A percentile compares a stretch with the other conserved stretches of the same genome.
These are phyloP conservation scores for Brassica carinata DNA, from an alignment of 345 rosid genomes.

Conservation along the genomic window DNA sequence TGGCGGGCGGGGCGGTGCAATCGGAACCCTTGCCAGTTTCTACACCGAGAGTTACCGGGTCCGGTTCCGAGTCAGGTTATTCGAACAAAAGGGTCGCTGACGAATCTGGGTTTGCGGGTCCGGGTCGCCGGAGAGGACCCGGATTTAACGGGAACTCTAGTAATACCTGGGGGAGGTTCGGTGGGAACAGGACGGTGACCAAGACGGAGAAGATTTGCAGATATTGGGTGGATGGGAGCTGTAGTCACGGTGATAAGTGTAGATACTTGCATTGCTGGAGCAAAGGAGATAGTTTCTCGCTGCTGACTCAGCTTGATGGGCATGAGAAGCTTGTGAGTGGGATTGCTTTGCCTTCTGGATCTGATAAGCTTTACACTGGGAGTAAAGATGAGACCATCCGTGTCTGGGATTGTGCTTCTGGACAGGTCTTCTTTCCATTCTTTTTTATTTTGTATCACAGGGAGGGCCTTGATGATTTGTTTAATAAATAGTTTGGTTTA, in stretches of 20 bases:
- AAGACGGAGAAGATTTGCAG: slow-evolving; percentile 78
- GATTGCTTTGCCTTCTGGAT: slow-evolving; percentile 82
- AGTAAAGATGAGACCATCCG: slow-evolving; percentile 85
- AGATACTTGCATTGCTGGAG: slow-evolving; percentile 91
- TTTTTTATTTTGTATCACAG: too few species aligned
- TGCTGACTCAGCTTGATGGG: slow-evolving; percentile 88
- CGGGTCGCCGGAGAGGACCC: slow-evolving; percentile 56
- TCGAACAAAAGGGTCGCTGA: slow-evolving; percentile 69
- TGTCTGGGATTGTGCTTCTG: slow-evolving; percentile 93
- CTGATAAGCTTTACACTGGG: slow-evolving; percentile 88
- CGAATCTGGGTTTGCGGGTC: slow-evolving; percentile 64
- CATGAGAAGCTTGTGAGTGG: slow-evolving; percentile 85
- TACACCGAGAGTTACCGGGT: slow-evolving; percentile 73
- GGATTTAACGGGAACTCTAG: slow-evolving; percentile 46
- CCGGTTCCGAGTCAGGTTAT: slow-evolving; percentile 56
- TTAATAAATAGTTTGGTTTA: too few species aligned
- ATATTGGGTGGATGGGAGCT: slow-evolving; percentile 86
- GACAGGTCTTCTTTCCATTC: slow-evolving; percentile 66
- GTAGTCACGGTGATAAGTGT: slow-evolving; percentile 77
- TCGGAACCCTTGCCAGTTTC: slow-evolving; percentile 66
- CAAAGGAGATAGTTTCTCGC: slow-evolving; percentile 66
- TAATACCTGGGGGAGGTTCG: slow-evolving; percentile 67
- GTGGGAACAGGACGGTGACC: slow-evolving; percentile 54
- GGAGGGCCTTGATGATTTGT: slow-evolving; percentile 22
- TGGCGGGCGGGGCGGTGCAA: slow-evolving; percentile 90